Evolutionary conservation across 148 eudicot species (phyloP), one percentile per base, ranked within the genome.

Genomic region (Heliosperma pusillum): DNA sequence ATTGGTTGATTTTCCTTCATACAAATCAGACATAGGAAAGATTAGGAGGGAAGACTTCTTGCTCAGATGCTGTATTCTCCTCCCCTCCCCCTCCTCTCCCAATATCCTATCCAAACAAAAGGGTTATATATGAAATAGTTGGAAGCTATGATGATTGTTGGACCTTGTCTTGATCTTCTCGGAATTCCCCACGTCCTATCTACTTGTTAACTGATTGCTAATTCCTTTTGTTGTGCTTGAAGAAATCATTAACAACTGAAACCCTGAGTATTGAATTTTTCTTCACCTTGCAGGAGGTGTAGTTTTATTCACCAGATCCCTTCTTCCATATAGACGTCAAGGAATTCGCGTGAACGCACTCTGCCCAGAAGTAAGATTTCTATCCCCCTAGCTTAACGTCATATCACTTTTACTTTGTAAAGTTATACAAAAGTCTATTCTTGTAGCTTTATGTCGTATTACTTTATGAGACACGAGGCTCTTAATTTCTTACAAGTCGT

Each of bases 321-420:
- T 94, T 81, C 77, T 55, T 83, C 86, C 76, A 4, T 84, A 84
- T 79, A 90, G 87, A 85, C 86, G 72, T 44, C 81, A 85, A 78
- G 98, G 98, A 67, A 94, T 94, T 79, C 96, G 97, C 67, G 79
- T 88, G 70, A 94, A 94, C 84, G 93, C 85, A 30, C 89, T 94
- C 69, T 94, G 98, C 78, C 98, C 98, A 75, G 98, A 94, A 89
- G 98, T 94, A 80, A 85, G 78, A 72, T 66, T 59, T 56, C 61
- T 74, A 76, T 50, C 17, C 66, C 75, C 44, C 53, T 33, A 40
- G 57, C 73, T 56, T 57, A 63, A 21, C 60, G 30, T 60, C 44
- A 17, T 20, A 36, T 66, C 11, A 66, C 30, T 15, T 52, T 50
- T 50, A 36, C 42, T 36, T 36, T 10, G 10, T 36, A 36, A 36